Evolutionary conservation across 306 rosid species (phyloP).

Genomic region (Datisca glomerata): DNA sequence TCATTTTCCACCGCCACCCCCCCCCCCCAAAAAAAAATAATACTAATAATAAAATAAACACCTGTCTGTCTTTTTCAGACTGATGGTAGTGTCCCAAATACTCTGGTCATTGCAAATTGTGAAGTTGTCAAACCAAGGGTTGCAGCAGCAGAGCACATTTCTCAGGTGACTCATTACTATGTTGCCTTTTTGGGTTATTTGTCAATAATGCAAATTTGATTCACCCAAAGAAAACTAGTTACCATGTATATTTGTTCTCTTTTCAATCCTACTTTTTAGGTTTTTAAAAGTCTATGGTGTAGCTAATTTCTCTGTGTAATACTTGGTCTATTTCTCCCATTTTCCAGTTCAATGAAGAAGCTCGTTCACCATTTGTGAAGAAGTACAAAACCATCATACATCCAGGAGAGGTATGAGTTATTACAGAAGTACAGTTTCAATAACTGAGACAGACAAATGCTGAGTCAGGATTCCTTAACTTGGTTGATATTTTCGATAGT

Average conservation of each 20-base stretch:
- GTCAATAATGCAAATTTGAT: no score
- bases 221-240: not conserved
- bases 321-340: not conserved
- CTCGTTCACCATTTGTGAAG: slow-evolving; percentile 98
- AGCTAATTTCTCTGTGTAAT: no score
- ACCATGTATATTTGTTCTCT: not conserved
- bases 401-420: slow-evolving; percentile 81
- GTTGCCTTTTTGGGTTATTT: no score
- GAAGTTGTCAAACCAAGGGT: slow-evolving; percentile 98
- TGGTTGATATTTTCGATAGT: no score
- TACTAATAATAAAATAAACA: no score
- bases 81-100: slow-evolving; percentile 97
- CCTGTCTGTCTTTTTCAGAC: slow-evolving; percentile 45
- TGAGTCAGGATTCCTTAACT: no score
- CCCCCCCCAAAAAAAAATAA: no score
- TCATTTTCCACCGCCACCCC: no score
- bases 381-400: slow-evolving; percentile 98
- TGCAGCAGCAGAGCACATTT: slow-evolving; percentile 98
- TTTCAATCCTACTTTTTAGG: no score
- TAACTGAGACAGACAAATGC: no score
- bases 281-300: no score
- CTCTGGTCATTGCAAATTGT: slow-evolving; percentile 93
- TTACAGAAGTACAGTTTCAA: no score
- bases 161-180: slow-evolving; percentile 47
- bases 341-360: slow-evolving; percentile 79